Percentiles rank a stretch among this genome's conserved stretches.
phyloP scores from a whole-genome alignment of 169 alveolate genomes.

The Cryptosporidium parvum region DNA sequence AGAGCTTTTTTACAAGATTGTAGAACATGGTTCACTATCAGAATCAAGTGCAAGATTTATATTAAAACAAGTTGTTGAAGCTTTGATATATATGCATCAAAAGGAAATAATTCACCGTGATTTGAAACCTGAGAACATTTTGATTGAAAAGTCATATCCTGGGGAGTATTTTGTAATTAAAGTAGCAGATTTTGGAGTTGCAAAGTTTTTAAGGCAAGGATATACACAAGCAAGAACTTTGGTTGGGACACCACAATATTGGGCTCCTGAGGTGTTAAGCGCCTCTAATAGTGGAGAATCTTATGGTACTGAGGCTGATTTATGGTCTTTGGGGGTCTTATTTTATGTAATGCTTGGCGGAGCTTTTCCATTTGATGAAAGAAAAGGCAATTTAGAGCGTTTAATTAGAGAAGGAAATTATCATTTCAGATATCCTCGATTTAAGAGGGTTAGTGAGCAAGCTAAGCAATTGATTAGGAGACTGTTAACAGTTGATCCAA shows the following conservation, averaged over 20 bases:
- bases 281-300: constrained; percentile 63
- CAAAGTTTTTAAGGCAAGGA: constrained; percentile 74
- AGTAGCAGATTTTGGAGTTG: constrained; percentile 83
- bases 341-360: constrained; percentile 78
- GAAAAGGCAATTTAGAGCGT: constrained; percentile 65
- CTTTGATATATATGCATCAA: constrained; percentile 84
- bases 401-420: constrained; percentile 61
- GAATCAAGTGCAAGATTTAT: constrained; percentile 84
- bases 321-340: constrained; percentile 77
- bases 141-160: constrained; percentile 81
- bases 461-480: constrained; percentile 56
- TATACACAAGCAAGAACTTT: constrained; percentile 77
- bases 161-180: constrained; percentile 77
- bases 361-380: constrained; percentile 74
- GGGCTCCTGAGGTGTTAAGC: constrained; percentile 78
- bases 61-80: constrained; percentile 84
- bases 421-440: constrained; percentile 77
- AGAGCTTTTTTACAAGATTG: constrained; percentile 89
- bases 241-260: constrained; percentile 83
- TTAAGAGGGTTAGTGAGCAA: constrained; percentile 50
- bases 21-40: constrained; percentile 81
- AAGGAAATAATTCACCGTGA: constrained; percentile 90
- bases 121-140: constrained; percentile 93
- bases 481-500: constrained; percentile 62
- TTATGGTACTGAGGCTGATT: constrained; percentile 77